These are phyloP conservation scores for Barnettozyma salicaria DNA, from an alignment of 805 yeast genomes.

Conservation along the genomic window DNA sequence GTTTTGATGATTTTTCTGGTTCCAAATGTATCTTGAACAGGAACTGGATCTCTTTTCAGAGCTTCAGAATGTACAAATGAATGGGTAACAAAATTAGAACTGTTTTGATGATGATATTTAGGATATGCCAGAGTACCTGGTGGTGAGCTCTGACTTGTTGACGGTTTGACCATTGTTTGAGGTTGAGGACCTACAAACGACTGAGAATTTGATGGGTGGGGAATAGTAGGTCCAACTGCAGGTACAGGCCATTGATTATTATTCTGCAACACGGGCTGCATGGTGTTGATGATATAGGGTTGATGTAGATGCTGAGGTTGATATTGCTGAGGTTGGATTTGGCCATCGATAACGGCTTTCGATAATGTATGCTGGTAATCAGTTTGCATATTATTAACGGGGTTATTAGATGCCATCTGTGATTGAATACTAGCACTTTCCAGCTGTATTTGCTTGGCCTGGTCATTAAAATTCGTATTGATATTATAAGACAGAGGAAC, in stretches of 20 bases:
- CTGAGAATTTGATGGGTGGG: no score
- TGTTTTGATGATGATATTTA: no score
- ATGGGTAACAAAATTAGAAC: no score
- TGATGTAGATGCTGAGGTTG: constrained; percentile 1
- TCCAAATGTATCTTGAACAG: neutral
- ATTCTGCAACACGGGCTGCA: no score
- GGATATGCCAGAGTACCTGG: neutral
- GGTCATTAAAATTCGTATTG: constrained; percentile 15
- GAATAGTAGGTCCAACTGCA: no score
- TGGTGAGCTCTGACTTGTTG: neutral
- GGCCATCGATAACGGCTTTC: no score
- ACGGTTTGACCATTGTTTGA: neutral
- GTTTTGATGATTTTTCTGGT: constrained; percentile 10
- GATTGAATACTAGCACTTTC: constrained; percentile 23
- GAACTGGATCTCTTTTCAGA: constrained; percentile 9
- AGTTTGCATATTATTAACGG: neutral
- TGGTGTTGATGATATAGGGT: constrained; percentile 1
- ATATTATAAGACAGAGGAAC: no score
- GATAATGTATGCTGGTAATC: constrained; percentile 1
- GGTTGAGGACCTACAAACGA: no score
- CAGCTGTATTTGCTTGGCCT: constrained; percentile 20
- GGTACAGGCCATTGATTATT: no score
- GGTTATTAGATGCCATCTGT: constrained; percentile 8
- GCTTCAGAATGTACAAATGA: no score
- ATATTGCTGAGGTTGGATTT: no score